A percentile compares a stretch with the other conserved stretches of the same genome.
phyloP scores from a whole-genome alignment of 495 filamentous ascomycete species.

The Lasiosphaeria miniovina region DNA sequence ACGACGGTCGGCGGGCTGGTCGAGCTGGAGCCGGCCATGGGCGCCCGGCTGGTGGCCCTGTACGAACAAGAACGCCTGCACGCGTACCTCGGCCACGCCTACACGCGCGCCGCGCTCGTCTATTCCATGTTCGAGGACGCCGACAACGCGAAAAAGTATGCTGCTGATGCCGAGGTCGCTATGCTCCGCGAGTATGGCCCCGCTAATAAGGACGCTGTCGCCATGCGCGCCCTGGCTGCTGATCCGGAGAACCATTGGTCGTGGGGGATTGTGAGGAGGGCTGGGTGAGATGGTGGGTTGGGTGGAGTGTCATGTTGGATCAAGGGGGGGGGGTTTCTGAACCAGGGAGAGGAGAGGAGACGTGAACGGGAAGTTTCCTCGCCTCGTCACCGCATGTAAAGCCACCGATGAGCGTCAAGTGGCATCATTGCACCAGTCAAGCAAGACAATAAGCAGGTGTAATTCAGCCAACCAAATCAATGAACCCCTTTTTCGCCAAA shows the following conservation, averaged over 20 bases:
- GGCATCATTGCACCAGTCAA: no score
- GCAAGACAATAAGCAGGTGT: no score
- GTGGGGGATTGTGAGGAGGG: slow-evolving; percentile 19
- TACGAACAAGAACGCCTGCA: slow-evolving; percentile 36
- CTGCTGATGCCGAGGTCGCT: slow-evolving; percentile 30
- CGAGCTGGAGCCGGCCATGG: slow-evolving; percentile 31
- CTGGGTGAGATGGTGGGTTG: not conserved
- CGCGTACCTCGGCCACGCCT: slow-evolving; percentile 35
- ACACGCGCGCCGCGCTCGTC: slow-evolving; percentile 42
- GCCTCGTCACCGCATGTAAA: no score
- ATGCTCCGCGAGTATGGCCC: slow-evolving; percentile 36
- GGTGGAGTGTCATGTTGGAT: no score
- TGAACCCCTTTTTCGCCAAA: no score
- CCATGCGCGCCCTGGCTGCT: slow-evolving; percentile 37
- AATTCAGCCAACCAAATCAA: no score
- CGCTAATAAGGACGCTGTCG: slow-evolving; percentile 24
- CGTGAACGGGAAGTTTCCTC: no score
- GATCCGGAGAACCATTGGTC: slow-evolving; percentile 31
- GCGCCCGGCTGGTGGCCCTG: slow-evolving; percentile 29
- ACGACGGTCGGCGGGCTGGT: slow-evolving; percentile 21
- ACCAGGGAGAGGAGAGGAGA: no score
- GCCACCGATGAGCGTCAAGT: no score
- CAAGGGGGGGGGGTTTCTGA: no score
- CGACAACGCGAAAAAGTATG: slow-evolving; percentile 33
- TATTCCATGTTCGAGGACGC: slow-evolving; percentile 41